Conservation (phyloP, 352 stramenopile genomes). For the Elongisporangium senticosum region DNA sequence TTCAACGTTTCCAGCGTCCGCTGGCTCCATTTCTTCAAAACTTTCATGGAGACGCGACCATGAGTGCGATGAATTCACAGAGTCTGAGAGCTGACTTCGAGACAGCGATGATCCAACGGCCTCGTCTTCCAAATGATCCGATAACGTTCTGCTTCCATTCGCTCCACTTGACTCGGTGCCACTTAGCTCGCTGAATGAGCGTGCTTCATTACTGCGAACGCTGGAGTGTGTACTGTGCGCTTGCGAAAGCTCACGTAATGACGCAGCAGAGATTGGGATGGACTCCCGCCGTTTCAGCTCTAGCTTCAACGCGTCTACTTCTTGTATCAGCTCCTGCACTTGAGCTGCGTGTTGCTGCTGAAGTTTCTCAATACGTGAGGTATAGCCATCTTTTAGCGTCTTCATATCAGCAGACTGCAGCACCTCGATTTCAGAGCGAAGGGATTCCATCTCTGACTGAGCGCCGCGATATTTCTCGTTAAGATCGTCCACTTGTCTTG, state of each 20-base stretch:
- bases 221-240: background rate
- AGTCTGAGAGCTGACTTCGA: slow-evolving; percentile 49
- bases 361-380: slow-evolving; percentile 36
- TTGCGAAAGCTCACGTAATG: background rate
- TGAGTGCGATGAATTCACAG: slow-evolving; percentile 10
- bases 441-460: slow-evolving; percentile 43
- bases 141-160: background rate
- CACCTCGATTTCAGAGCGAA: slow-evolving; percentile 58
- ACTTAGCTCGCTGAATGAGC: background rate
- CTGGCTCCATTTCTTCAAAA: background rate
- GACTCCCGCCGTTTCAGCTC: slow-evolving; percentile 33
- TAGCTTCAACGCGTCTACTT: slow-evolving; percentile 49
- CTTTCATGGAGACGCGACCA: background rate
- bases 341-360: slow-evolving; percentile 36
- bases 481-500: slow-evolving; percentile 42
- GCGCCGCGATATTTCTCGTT: slow-evolving; percentile 27
- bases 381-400: slow-evolving; percentile 37
- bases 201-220: background rate
- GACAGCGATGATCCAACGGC: slow-evolving; percentile 43
- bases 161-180: background rate
- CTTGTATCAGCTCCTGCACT: slow-evolving; percentile 39
- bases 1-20: background rate
- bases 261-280: background rate
- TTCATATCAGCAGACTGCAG: slow-evolving; percentile 61
- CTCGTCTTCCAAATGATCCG: slow-evolving; percentile 15